phyloP scores from a whole-genome alignment of 2,329 filamentous ascomycete species.

The Diaporthe citrichinensis region DNA sequence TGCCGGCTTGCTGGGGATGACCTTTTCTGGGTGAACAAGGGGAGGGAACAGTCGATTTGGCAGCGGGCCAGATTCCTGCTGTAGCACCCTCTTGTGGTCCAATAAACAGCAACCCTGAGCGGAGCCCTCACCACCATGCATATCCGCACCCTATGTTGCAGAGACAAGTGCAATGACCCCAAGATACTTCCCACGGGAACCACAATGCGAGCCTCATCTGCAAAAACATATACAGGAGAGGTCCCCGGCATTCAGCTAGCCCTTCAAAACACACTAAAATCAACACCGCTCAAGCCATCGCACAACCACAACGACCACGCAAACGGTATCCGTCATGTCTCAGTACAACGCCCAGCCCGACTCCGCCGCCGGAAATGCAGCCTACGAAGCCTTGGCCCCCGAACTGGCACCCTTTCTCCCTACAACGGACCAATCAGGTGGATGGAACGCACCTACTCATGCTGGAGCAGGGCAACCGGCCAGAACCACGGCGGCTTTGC shows the following conservation, averaged over 20 bases:
- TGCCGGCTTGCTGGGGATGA: not conserved
- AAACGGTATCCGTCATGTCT: not conserved
- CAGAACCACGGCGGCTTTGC: not conserved
- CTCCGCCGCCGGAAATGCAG: not conserved
- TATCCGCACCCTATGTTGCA: not conserved
- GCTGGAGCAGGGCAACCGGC: not conserved
- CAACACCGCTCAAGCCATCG: not conserved
- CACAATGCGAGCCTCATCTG: not conserved
- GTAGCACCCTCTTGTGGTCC: not conserved
- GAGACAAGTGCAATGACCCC: not conserved
- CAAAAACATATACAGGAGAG: not conserved
- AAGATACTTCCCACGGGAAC: not conserved
- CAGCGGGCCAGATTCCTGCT: accelerated
- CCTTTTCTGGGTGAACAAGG: too few relatives aligned
- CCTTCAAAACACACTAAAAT: not conserved
- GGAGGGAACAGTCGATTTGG: not conserved
- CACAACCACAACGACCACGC: not conserved
- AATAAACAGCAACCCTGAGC: not conserved
- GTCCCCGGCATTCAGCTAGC: not conserved
- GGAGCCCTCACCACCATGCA: not conserved
- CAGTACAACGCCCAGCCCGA: not conserved
- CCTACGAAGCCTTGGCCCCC: not conserved
- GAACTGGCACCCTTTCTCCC: not conserved
- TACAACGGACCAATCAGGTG: not conserved
- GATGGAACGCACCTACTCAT: too few relatives aligned